phyloP scores from a whole-genome alignment of 2,329 filamentous ascomycete species.

The Lasiodiplodia sp. region DNA sequence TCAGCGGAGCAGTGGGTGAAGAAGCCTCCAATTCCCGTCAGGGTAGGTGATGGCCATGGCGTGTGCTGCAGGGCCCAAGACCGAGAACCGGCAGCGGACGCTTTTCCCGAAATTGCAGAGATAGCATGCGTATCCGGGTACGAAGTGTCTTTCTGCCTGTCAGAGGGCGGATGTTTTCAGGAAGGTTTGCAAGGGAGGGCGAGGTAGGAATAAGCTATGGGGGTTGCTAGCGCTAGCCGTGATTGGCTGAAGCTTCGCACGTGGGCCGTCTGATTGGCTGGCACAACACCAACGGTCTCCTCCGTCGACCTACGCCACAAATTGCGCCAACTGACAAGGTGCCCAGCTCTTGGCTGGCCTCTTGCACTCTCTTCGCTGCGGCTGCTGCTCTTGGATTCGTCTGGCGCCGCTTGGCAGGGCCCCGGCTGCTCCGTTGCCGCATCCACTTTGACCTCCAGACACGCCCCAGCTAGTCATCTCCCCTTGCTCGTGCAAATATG shows the following conservation, averaged over 20 bases:
- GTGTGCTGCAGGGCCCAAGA: neutral
- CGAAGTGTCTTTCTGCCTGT: neutral
- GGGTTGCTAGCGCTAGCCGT: neutral
- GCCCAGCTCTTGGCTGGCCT: constrained; percentile 18
- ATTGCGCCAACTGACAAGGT: neutral
- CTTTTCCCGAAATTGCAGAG: neutral
- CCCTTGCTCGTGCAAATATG: constrained; percentile 24
- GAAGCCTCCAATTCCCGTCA: neutral
- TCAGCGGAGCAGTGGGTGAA: neutral
- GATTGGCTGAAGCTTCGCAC: neutral
- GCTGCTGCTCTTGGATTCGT: constrained; percentile 8
- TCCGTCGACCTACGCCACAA: constrained; percentile 5
- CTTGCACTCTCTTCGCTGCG: constrained; percentile 21
- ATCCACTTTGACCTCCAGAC: neutral
- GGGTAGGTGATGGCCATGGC: neutral
- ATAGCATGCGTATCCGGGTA: neutral
- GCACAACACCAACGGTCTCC: neutral
- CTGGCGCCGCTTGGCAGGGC: constrained; percentile 16
- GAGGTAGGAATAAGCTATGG: constrained; percentile 16
- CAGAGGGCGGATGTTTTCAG: constrained; percentile 1
- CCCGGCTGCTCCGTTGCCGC: neutral
- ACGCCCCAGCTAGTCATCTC: constrained; percentile 13
- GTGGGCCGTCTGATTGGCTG: constrained; percentile 14
- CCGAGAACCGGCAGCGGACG: neutral
- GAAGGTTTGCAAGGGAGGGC: neutral